These are phyloP conservation scores for Rhizopus arrhizus DNA, from an alignment of 371 early-diverging fungal genomes.

Conservation along the genomic window DNA sequence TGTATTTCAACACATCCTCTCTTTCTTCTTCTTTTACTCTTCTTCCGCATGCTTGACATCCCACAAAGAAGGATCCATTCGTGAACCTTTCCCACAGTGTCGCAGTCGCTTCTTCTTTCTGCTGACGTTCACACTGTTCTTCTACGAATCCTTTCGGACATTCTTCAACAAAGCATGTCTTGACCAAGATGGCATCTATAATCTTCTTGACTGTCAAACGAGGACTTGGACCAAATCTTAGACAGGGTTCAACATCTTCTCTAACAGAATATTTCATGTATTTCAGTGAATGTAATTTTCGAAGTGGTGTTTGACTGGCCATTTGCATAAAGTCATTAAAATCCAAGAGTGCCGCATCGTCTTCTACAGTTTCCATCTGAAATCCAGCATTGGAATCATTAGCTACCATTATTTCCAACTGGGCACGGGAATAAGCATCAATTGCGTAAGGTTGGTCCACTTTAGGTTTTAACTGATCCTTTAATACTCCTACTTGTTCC, in stretches of 20 bases:
- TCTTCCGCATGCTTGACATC: slow-evolving; percentile 50
- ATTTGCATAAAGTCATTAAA: slow-evolving; percentile 75
- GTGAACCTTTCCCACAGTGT: slow-evolving; percentile 58
- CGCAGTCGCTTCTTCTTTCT: slow-evolving; percentile 33
- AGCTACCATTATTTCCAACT: slow-evolving; percentile 23
- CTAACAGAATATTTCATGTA: slow-evolving; percentile 72
- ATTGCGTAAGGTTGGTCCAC: background rate
- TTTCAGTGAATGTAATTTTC: slow-evolving; percentile 71
- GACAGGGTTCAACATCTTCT: slow-evolving; percentile 81
- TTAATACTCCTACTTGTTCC: slow-evolving; percentile 63
- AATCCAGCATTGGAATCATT: slow-evolving; percentile 13
- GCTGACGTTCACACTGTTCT: slow-evolving; percentile 29
- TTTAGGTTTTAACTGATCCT: slow-evolving; percentile 21
- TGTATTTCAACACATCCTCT: slow-evolving; percentile 61
- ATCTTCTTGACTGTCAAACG: slow-evolving; percentile 76
- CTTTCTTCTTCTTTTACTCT: slow-evolving; percentile 22
- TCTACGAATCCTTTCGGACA: slow-evolving; percentile 42
- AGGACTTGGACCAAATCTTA: slow-evolving; percentile 89
- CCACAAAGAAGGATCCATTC: slow-evolving; percentile 41
- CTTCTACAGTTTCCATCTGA: slow-evolving; percentile 37
- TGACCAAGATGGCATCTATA: slow-evolving; percentile 80
- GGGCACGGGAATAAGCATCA: slow-evolving; percentile 28
- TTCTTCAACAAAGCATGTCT: slow-evolving; percentile 75
- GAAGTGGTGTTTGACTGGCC: slow-evolving; percentile 56
- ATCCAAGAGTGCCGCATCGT: slow-evolving; percentile 66